Conservation (phyloP, 1,284 basidiomycete genomes). For the Microbotryum saponariae region DNA sequence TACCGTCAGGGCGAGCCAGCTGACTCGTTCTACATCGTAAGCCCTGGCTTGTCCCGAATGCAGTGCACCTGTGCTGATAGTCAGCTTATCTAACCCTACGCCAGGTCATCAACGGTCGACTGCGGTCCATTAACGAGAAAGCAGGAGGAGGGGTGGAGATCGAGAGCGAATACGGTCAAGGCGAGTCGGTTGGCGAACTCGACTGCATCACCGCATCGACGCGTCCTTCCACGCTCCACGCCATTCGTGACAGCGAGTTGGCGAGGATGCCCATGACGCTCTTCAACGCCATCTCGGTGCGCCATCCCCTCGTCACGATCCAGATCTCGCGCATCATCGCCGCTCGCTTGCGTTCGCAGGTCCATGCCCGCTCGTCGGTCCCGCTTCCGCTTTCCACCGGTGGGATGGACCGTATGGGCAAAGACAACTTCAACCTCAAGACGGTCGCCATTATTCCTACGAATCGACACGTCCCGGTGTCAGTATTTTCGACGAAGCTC, state of each 20-base stretch:
- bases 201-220: slow-evolving; percentile 93
- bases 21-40: slow-evolving; percentile 91
- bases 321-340: slow-evolving; percentile 94
- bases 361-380: slow-evolving; percentile 47
- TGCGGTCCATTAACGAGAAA: slow-evolving; percentile 64
- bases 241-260: slow-evolving; percentile 96
- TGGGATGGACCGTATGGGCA: slow-evolving; percentile 50
- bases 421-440: slow-evolving; percentile 81
- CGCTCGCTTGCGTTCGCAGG: slow-evolving; percentile 74
- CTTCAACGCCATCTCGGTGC: slow-evolving; percentile 75
- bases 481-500: slow-evolving; percentile 80
- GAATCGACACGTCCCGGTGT: slow-evolving; percentile 73
- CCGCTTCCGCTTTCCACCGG: slow-evolving; percentile 28
- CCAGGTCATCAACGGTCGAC: slow-evolving; percentile 79
- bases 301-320: slow-evolving; percentile 90
- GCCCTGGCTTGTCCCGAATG: not conserved
- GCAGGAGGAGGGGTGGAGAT: slow-evolving; percentile 66
- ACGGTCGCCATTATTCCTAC: slow-evolving; percentile 78
- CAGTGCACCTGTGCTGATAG: not conserved
- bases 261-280: slow-evolving; percentile 94
- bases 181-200: slow-evolving; percentile 55
- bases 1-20: slow-evolving; percentile 84
- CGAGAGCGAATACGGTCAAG: slow-evolving; percentile 89
- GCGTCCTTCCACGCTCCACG: slow-evolving; percentile 84
- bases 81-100: not conserved